Evolutionary conservation across 2,329 filamentous ascomycete species (phyloP), one percentile per base, ranked within the genome.

Genomic region (Monosporascus ibericus): DNA sequence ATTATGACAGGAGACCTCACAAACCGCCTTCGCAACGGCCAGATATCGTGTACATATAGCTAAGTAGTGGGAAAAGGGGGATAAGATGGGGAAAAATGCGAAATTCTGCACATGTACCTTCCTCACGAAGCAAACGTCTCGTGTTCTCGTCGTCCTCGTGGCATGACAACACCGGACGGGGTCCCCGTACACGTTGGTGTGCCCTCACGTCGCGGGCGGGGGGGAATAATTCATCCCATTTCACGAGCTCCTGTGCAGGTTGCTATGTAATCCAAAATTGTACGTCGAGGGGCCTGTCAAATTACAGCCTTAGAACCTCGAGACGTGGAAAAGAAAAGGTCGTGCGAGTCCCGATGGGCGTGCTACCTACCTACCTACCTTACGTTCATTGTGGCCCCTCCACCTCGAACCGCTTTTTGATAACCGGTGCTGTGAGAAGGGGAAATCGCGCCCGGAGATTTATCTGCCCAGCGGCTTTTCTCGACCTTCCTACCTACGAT

Each of bases 391-490:
- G 20, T 20, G 24, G 22, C n/a, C 42, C 11, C 37, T 50, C 25
- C 30, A 5, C 30, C 14, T 40, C n/a, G 14, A 44, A 39, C 27
- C 18, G 36, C 39, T 36, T 37, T 39, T 36, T 37, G 25, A 50
- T 34, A 34, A n/a, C 18, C 24, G 48, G 40, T 14, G 25, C n/a
- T 50, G 20, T 48, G 48, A 30, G 39, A 50, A 39, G 24, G n/a
- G 48, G 39, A 15, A 40, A 44, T 37, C 48, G 37, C 36, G 34
- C 40, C 24, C 30, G 48, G 39, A 50, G 48, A 44, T 44, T 39
- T 44, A 44, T 50, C 24, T 37, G 39, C 25, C 47, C 48, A 44
- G 46, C 27, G 39, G 39, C 44, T 22, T 50, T 34, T 44, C 48
- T 44, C 48, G 39, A 44, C 20, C 2, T 42, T 11, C 30, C 11